Evolutionary conservation across 1,284 basidiomycete species (phyloP).

Genomic region (Puccinia horiana): DNA sequence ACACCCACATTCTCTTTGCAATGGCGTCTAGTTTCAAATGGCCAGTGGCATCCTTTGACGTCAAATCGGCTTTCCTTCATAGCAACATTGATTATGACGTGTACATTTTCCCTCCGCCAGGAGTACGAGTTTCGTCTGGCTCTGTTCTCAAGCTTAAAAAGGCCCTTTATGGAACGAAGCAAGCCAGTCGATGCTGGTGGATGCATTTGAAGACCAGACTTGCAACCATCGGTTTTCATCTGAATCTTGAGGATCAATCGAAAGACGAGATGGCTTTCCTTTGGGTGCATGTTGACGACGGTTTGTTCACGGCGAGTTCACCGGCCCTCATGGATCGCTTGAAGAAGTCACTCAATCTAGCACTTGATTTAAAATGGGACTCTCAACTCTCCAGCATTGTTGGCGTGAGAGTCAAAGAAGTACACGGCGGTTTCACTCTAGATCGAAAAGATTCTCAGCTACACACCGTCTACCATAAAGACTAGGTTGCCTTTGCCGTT

Average conservation of each 20-base stretch:
- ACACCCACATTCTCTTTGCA: neutral
- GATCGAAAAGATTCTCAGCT: neutral
- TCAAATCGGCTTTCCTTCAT: neutral
- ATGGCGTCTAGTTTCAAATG: neutral
- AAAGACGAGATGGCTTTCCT: too few relatives aligned
- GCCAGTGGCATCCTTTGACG: neutral
- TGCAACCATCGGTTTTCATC: too few relatives aligned
- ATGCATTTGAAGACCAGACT: too few relatives aligned
- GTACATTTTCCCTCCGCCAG: too few relatives aligned
- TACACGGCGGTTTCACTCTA: neutral
- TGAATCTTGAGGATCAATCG: too few relatives aligned
- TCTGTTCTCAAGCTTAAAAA: too few relatives aligned
- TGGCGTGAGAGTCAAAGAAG: neutral
- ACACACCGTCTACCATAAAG: neutral
- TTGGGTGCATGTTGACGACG: neutral
- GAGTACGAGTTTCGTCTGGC: too few relatives aligned
- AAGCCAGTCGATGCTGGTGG: too few relatives aligned
- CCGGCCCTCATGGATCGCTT: neutral
- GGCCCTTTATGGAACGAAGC: too few relatives aligned
- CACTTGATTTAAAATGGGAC: conserved; percentile 1
- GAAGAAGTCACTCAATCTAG: neutral
- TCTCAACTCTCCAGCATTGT: neutral
- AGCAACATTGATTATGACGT: too few relatives aligned
- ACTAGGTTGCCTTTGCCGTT: neutral
- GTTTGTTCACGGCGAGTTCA: neutral